Percentiles rank a stretch among this genome's conserved stretches.
phyloP scores from a whole-genome alignment of 805 yeast species.

The Hanseniaspora opuntiae region DNA sequence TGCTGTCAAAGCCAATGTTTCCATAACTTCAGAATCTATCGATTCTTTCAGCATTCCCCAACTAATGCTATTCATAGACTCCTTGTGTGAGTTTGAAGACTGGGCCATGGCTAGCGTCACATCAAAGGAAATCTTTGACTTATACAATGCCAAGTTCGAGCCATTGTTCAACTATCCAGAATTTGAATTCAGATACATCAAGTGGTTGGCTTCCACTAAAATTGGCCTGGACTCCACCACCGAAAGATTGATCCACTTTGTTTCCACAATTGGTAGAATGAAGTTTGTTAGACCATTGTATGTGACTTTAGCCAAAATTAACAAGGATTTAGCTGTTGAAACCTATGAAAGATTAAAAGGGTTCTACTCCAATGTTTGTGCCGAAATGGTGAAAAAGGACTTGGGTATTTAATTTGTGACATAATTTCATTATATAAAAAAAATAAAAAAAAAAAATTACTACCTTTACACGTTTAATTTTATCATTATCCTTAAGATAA shows the following conservation, averaged over 20 bases:
- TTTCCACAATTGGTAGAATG: conserved; percentile 88
- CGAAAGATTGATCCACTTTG: conserved; percentile 53
- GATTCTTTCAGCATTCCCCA: conserved; percentile 57
- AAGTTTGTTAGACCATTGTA: conserved; percentile 84
- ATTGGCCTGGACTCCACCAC: conserved; percentile 33
- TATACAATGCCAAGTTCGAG: conserved; percentile 31
- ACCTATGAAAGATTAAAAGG: conserved; percentile 49
- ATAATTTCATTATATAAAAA: conserved; percentile 8
- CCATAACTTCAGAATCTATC: conserved; percentile 20
- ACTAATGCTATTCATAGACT: conserved; percentile 63
- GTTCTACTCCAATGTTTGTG: conserved; percentile 75
- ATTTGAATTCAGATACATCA: conserved; percentile 64
- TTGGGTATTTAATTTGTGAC: conserved; percentile 30
- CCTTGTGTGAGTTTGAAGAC: conserved; percentile 40
- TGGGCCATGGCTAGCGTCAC: conserved; percentile 27
- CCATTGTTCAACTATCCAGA: conserved; percentile 59
- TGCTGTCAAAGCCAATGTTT: conserved; percentile 27
- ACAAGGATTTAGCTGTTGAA: conserved; percentile 47
- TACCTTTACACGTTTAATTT: neutral
- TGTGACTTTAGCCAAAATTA: conserved; percentile 48
- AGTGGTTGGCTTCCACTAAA: conserved; percentile 47
- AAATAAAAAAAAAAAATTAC: neutral
- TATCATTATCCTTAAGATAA: conserved; percentile 17
- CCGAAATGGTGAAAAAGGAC: conserved; percentile 72
- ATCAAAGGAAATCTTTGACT: conserved; percentile 25